Evolutionary conservation across 176 grass and related monocot genomes (phyloP).

Genomic region (Rhynchospora tenuis): DNA sequence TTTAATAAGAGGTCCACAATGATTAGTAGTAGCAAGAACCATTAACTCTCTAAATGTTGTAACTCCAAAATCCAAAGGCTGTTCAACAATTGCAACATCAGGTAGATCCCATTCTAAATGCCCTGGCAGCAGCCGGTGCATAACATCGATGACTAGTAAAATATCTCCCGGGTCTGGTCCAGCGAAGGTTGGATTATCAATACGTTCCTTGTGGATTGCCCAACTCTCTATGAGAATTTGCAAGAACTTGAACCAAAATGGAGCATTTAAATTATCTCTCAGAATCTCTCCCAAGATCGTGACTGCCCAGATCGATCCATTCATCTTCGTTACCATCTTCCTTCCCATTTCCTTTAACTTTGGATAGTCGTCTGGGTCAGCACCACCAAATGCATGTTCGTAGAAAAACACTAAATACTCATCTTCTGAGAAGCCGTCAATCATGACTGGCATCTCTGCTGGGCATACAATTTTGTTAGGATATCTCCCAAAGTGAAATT

Average conservation of each 20-base stretch:
- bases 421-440: background rate
- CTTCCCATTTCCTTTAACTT: background rate
- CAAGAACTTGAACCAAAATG: background rate
- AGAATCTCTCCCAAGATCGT: background rate
- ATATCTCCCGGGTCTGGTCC: too few relatives aligned
- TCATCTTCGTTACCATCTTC: background rate
- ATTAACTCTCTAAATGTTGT: too few relatives aligned
- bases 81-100: too few relatives aligned
- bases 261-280: background rate
- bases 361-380: slow-evolving; percentile 5
- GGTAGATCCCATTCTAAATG: too few relatives aligned
- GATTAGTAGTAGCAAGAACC: too few relatives aligned
- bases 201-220: too few relatives aligned
- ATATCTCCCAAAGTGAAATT: too few relatives aligned
- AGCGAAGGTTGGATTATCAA: too few relatives aligned
- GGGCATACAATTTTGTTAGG: slow-evolving; percentile 22
- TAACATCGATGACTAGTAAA: too few relatives aligned
- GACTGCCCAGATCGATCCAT: background rate
- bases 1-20: too few relatives aligned
- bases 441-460: background rate
- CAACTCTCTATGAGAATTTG: background rate
- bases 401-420: slow-evolving; percentile 37
- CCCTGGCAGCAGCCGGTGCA: too few relatives aligned
- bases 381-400: slow-evolving; percentile 23
- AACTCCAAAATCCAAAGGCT: background rate